These are phyloP conservation scores for Xylaria sp. DNA, from an alignment of 2,329 filamentous ascomycete species.

Conservation along the genomic window DNA sequence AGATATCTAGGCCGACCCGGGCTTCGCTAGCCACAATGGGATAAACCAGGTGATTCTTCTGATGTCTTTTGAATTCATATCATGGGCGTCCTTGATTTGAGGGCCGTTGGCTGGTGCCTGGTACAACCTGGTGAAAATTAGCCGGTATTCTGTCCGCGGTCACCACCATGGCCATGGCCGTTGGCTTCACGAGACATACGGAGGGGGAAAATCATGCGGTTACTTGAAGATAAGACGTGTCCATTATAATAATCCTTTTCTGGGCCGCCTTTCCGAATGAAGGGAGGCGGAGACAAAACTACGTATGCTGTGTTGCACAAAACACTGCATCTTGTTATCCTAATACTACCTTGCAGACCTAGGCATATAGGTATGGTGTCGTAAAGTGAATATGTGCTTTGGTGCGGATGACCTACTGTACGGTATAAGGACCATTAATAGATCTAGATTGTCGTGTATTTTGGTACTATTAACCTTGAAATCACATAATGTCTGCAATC, in stretches of 20 bases:
- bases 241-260: not conserved
- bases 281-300: not conserved
- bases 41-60: not conserved
- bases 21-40: not conserved
- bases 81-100: not conserved
- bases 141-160: not conserved
- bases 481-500: not conserved
- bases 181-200: not conserved
- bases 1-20: not conserved
- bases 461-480: slow-evolving; percentile 9
- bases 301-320: not conserved
- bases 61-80: not conserved
- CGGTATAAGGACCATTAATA: not conserved
- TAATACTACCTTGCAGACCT: slow-evolving; percentile 1
- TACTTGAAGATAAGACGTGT: slow-evolving; percentile 1
- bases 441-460: slow-evolving; percentile 12
- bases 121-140: not conserved
- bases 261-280: not conserved
- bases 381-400: not conserved
- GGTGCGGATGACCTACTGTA: not conserved
- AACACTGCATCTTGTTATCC: not conserved
- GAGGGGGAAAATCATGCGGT: not conserved
- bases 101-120: not conserved
- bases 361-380: not conserved
- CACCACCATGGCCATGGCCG: not conserved